Percentiles rank a stretch among this genome's conserved stretches.
These are phyloP conservation scores for Botrytis galanthina DNA, from an alignment of 2,329 filamentous ascomycete genomes.

Conservation along the genomic window DNA sequence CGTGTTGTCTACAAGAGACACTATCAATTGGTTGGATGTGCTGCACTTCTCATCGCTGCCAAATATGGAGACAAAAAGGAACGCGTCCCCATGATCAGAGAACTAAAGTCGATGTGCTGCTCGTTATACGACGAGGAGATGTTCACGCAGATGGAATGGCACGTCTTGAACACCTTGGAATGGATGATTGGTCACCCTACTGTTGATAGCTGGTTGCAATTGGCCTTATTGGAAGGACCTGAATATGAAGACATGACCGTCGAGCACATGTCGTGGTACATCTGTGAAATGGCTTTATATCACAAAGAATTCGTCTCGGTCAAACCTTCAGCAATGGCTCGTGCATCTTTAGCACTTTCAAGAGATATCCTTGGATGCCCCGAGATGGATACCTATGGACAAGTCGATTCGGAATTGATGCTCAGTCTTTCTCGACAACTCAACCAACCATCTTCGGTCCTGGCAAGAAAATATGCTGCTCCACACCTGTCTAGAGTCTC, in stretches of 20 bases:
- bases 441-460: constrained; percentile 63
- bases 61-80: constrained; percentile 99
- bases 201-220: constrained; percentile 87
- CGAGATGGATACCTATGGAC: constrained; percentile 69
- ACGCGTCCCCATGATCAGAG: constrained; percentile 92
- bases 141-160: constrained; percentile 99
- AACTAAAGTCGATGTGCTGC: constrained; percentile 99
- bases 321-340: constrained; percentile 85
- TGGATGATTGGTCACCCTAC: constrained; percentile 97
- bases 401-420: constrained; percentile 66
- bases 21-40: constrained; percentile 96
- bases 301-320: constrained; percentile 96
- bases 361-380: constrained; percentile 80
- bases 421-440: constrained; percentile 54
- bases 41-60: constrained; percentile 90
- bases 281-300: constrained; percentile 92
- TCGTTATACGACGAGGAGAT: constrained; percentile 97
- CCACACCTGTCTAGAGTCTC: constrained; percentile 64
- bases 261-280: constrained; percentile 91
- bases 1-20: constrained; percentile 98
- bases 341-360: constrained; percentile 80
- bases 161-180: constrained; percentile 93
- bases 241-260: constrained; percentile 78
- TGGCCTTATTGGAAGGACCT: constrained; percentile 72
- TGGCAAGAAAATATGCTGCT: constrained; percentile 67